Conservation (phyloP, 1,284 basidiomycete genomes). For the Coriolopsis trogii region DNA sequence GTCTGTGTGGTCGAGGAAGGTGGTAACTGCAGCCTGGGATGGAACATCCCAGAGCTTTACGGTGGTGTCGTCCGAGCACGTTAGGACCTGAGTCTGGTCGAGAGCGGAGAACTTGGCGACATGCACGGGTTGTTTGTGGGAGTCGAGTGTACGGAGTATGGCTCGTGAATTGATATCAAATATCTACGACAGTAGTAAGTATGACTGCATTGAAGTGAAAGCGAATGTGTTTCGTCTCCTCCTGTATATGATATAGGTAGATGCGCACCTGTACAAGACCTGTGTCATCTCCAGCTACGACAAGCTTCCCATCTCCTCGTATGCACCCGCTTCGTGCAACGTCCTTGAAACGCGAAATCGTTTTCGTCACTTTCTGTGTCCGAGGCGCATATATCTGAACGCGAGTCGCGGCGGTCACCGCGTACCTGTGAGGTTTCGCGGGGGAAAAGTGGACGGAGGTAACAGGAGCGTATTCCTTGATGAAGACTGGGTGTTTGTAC, state of each 20-base stretch:
- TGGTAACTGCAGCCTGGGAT: slow-evolving; percentile 80
- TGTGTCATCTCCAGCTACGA: slow-evolving; percentile 94
- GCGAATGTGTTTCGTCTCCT: too few relatives aligned
- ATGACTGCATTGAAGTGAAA: neutral
- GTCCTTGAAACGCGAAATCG: slow-evolving; percentile 96
- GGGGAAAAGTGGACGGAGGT: slow-evolving; percentile 91
- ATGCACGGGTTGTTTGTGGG: slow-evolving; percentile 95
- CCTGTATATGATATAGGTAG: too few relatives aligned
- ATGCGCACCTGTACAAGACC: slow-evolving; percentile 83
- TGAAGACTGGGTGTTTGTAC: slow-evolving; percentile 85
- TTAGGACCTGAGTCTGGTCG: slow-evolving; percentile 83
- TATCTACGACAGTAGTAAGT: slow-evolving; percentile 53
- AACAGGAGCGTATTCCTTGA: slow-evolving; percentile 94
- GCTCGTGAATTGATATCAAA: slow-evolving; percentile 97
- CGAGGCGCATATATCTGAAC: slow-evolving; percentile 96
- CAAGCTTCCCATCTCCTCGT: slow-evolving; percentile 90
- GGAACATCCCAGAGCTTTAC: slow-evolving; percentile 96
- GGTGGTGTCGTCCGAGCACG: slow-evolving; percentile 96
- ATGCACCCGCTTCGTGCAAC: slow-evolving; percentile 89
- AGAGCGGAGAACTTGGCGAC: slow-evolving; percentile 90
- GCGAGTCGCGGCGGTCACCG: slow-evolving; percentile 92
- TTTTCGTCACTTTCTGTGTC: slow-evolving; percentile 95
- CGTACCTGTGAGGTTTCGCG: slow-evolving; percentile 88
- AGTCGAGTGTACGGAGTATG: slow-evolving; percentile 89
- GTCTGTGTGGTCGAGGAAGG: slow-evolving; percentile 88